Percentiles rank a stretch among this genome's conserved stretches.
These are phyloP conservation scores for Pseudopithomyces maydicus DNA, from an alignment of 2,329 filamentous ascomycete genomes.

Conservation along the genomic window DNA sequence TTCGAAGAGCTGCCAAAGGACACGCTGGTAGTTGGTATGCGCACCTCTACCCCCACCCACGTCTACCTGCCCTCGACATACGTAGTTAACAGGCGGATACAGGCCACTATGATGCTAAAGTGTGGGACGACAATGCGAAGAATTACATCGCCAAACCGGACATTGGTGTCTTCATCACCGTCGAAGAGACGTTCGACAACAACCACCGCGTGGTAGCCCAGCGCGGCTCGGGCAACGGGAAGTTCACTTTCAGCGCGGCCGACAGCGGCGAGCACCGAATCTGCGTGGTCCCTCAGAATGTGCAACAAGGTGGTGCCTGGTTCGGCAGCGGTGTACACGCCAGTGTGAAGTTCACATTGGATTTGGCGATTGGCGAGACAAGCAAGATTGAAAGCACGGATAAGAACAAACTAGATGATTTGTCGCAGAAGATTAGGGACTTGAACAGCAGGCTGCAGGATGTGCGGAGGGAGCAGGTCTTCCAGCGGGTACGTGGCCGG, in stretches of 20 bases:
- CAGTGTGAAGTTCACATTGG: conserved; percentile 81
- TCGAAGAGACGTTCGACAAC: conserved; percentile 97
- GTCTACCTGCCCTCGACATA: neutral
- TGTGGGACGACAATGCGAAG: conserved; percentile 74
- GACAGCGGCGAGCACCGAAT: conserved; percentile 95
- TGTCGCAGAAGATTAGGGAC: conserved; percentile 86
- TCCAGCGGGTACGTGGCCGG: conserved; percentile 73
- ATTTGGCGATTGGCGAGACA: conserved; percentile 93
- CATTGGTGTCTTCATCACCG: conserved; percentile 85
- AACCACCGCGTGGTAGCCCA: conserved; percentile 95
- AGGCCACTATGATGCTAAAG: conserved; percentile 86
- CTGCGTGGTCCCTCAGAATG: conserved; percentile 87
- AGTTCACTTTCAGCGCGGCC: conserved; percentile 94
- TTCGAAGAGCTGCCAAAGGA: conserved; percentile 98
- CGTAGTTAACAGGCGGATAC: neutral
- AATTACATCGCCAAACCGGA: conserved; percentile 74
- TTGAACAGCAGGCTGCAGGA: conserved; percentile 86
- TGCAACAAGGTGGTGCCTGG: conserved; percentile 72
- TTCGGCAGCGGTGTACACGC: conserved; percentile 68
- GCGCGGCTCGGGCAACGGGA: conserved; percentile 73
- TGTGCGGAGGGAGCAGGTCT: conserved; percentile 92
- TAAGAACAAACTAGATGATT: conserved; percentile 89
- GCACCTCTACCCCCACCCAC: neutral
- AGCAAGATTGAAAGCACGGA: conserved; percentile 92
- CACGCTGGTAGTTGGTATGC: conserved; percentile 85